phyloP scores from a whole-genome alignment of 2,329 filamentous ascomycete species.

The Botryotinia calthae region DNA sequence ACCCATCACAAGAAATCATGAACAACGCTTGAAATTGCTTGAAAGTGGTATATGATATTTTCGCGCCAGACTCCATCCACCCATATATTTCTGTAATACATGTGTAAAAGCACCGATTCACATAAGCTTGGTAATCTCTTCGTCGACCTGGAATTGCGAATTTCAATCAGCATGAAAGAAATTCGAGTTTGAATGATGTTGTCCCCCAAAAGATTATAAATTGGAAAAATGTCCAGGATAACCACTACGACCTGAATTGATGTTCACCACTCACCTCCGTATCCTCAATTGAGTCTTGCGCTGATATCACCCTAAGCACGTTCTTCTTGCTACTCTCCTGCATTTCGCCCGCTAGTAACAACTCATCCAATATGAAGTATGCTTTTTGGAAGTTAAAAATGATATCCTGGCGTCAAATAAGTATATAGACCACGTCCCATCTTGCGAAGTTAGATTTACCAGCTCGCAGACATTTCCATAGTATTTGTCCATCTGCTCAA shows the following conservation, averaged over 20 bases:
- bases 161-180: slow-evolving; percentile 20
- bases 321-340: slow-evolving; percentile 99
- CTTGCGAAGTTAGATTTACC: slow-evolving; percentile 17
- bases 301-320: slow-evolving; percentile 89
- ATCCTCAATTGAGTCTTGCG: slow-evolving; percentile 96
- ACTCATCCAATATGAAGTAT: slow-evolving; percentile 97
- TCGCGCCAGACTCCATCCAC: slow-evolving; percentile 27
- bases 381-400: slow-evolving; percentile 99
- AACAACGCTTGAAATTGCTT: slow-evolving; percentile 5
- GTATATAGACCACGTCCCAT: background rate
- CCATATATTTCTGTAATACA: slow-evolving; percentile 26
- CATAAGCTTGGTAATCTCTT: slow-evolving; percentile 42
- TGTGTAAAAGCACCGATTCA: slow-evolving; percentile 31
- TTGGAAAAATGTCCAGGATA: slow-evolving; percentile 37
- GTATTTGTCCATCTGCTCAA: slow-evolving; percentile 99
- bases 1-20: slow-evolving; percentile 10
- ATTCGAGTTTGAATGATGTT: slow-evolving; percentile 11
- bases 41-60: slow-evolving; percentile 23
- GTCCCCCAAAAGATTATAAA: background rate
- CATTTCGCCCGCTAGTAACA: slow-evolving; percentile 91
- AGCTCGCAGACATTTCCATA: slow-evolving; percentile 99
- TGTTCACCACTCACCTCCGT: slow-evolving; percentile 75
- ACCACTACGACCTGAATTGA: slow-evolving; percentile 6
- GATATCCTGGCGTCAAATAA: slow-evolving; percentile 16
- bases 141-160: slow-evolving; percentile 41